Evolutionary conservation across 2,329 filamentous ascomycete species (phyloP), one percentile per base, ranked within the genome.

Genomic region (Sclerotinia subarctica): DNA sequence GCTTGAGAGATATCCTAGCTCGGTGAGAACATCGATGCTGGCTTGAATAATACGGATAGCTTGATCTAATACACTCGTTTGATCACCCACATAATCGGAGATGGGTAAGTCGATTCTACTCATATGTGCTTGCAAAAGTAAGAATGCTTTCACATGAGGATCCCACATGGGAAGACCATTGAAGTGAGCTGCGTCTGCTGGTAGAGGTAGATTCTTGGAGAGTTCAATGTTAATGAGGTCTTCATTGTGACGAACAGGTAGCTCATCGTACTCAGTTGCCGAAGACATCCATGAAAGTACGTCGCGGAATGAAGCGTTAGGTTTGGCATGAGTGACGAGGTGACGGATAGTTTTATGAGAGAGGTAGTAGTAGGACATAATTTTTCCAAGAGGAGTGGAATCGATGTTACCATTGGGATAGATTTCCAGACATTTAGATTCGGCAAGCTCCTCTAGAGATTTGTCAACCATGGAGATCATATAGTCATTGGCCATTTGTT

Each of bases 351-450:
- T 99, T 79, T 91, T 91, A 81, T 99, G 95, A 0, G 94, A 96
- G 59, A 95, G 88, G 77, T 99, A 99, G 84, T 99, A 99, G 83
- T 98, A 99, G 78, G 92, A 96, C 93, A 98, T 97, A 76, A 99
- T 98, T 82, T 97, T 97, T 75, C 95, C 95, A 8, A 98, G 85
- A 0, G 94, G 90, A 0, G 95, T 98, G 0, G 94, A 83, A 73
- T 97, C 91, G 38, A 99, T 89, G 73, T 97, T 91, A 54, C 94
- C 94, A 72, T 95, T 97, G 56, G 90, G 89, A 75, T 92, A 90
- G 3, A 96, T 84, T 24, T 89, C 85, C 21, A 97, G 88, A 80
- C 95, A 99, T 66, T 89, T 90, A 2, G 94, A 98, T 70, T 91
- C 85, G 0, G 90, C 90, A 5, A 99, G 86, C 76, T 96, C 93